These are phyloP conservation scores for Cladosporium sp. DNA, from an alignment of 2,329 filamentous ascomycete species.

Conservation along the genomic window DNA sequence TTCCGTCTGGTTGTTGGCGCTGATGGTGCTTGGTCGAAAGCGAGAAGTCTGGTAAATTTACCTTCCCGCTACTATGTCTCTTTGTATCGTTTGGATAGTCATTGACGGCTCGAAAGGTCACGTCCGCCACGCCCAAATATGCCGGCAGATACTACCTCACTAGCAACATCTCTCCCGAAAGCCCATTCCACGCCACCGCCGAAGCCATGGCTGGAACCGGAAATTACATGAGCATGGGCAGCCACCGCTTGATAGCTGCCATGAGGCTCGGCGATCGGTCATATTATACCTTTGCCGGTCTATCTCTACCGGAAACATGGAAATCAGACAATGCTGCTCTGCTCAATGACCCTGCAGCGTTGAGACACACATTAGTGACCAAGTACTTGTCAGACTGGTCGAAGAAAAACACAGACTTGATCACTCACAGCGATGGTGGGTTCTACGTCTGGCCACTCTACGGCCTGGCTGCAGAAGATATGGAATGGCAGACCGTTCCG, in stretches of 20 bases:
- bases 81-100: not conserved
- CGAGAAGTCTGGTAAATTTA: slow-evolving; percentile 34
- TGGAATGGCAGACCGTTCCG: slow-evolving; percentile 50
- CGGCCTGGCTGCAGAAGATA: slow-evolving; percentile 53
- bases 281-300: slow-evolving; percentile 28
- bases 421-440: slow-evolving; percentile 45
- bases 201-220: slow-evolving; percentile 35
- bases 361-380: slow-evolving; percentile 45
- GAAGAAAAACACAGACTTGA: slow-evolving; percentile 45
- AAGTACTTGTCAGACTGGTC: slow-evolving; percentile 47
- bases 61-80: too few relatives aligned
- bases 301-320: slow-evolving; percentile 28
- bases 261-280: slow-evolving; percentile 29
- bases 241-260: slow-evolving; percentile 27
- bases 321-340: slow-evolving; percentile 20
- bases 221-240: slow-evolving; percentile 30
- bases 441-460: slow-evolving; percentile 51
- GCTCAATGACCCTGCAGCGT: slow-evolving; percentile 38
- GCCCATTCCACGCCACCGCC: slow-evolving; percentile 35
- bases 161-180: slow-evolving; percentile 31
- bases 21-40: slow-evolving; percentile 52
- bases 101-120: slow-evolving; percentile 32
- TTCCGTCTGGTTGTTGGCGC: slow-evolving; percentile 53
- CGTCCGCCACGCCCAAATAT: slow-evolving; percentile 39
- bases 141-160: slow-evolving; percentile 40